Percentiles rank a stretch among this genome's conserved stretches.
Evolutionary conservation across 129 eudicot species (phyloP).

Genomic region (Arctium lappa): DNA sequence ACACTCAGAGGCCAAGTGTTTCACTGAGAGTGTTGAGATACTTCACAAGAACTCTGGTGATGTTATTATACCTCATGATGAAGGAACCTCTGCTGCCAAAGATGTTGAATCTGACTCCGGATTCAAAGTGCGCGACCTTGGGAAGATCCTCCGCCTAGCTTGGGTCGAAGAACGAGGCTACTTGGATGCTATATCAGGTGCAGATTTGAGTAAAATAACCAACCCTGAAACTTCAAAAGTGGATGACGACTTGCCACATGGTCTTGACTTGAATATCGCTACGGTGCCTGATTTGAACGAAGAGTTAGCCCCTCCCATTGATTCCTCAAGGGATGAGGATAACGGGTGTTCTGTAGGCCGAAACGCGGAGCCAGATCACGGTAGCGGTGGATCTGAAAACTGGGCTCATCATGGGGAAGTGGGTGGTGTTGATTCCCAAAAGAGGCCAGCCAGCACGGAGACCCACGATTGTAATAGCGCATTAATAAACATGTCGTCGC

Average conservation of each 20-base stretch:
- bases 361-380: constrained; percentile 48
- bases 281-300: constrained; percentile 92
- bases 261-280: constrained; percentile 73
- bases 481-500: constrained; percentile 61
- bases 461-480: constrained; percentile 81
- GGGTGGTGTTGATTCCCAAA: constrained; percentile 48
- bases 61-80: constrained; percentile 20
- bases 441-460: constrained; percentile 56
- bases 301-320: constrained; percentile 53
- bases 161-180: constrained; percentile 66
- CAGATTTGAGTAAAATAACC: constrained; percentile 20
- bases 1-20: constrained; percentile 85
- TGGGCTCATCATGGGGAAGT: constrained; percentile 50
- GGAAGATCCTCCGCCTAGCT: constrained; percentile 68
- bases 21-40: constrained; percentile 73
- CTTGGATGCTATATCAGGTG: constrained; percentile 44
- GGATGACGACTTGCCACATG: constrained; percentile 35
- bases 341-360: constrained; percentile 39
- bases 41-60: constrained; percentile 35
- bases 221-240: constrained; percentile 37
- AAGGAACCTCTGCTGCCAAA: constrained; percentile 53
- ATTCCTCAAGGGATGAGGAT: constrained; percentile 52
- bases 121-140: constrained; percentile 91
- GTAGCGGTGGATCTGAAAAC: constrained; percentile 69
- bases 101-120: constrained; percentile 64